Base-by-base conservation (phyloP, 2,329 filamentous ascomycete genomes). In the Pseudocercospora eumusae region DNA sequence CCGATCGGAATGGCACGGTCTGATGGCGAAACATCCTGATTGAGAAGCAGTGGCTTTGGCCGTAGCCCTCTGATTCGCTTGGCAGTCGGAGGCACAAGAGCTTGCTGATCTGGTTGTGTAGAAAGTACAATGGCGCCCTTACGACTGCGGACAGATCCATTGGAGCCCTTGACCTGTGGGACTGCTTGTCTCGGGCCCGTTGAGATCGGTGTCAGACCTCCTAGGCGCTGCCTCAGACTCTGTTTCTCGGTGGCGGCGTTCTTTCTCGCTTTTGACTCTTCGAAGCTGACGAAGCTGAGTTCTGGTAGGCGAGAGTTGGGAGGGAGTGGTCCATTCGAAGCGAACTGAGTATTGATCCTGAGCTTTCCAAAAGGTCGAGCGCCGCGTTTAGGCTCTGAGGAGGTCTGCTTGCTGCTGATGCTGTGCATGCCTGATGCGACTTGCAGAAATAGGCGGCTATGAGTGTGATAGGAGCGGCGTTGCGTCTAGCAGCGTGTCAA, bases 1-100 rank as follows among this genome's bases (percentile, higher is more conserved):
- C 88, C 88, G 66, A 91, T 92, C 45, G 89, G 82, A 62, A 92
- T 92, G 1, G 87, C 87, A n/a, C 86, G 81, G 68, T 89, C 86
- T 61, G 83, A 84, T 0, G 89, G 88, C 13, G 88, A 90, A 3
- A 90, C 79, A 64, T 86, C 85, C 15, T 66, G 60, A 33, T 73
- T 70, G 23, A 75, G 65, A 21, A 70, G 62, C 50, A 74, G 60
- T 9, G 61, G 71, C 25, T 69, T 71, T 23, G 71, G 67, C 33
- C 70, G 63, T 47, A 73, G 56, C 3, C 68, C 69, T 52, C 68
- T 64, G 27, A 71, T 61, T 20, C 71, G 66, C 28, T 65, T 68
- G 57, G 67, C 64, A 9, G 69, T 50, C 9, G 66, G 64, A n/a
- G 63, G 44, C 23, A 62, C 47, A 8, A 20, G 59, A 40, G 62